Percentiles rank a stretch among this genome's conserved stretches.
Conservation (phyloP, 345 rosid species). For the Bruguiera gymnorhiza region DNA sequence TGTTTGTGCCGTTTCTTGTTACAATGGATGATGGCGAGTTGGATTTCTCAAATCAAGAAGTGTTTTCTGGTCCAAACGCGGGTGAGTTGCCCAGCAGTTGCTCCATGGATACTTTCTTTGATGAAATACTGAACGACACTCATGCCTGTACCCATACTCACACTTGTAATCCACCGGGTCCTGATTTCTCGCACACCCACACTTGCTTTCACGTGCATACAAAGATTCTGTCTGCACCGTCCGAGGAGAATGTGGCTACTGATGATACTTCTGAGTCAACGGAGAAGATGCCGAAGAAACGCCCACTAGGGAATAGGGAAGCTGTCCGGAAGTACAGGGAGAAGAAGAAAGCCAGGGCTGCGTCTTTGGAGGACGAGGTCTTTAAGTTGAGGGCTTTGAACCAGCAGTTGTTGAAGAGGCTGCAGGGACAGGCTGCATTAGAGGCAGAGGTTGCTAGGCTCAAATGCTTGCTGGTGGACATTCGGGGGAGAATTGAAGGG, state of each 20-base stretch:
- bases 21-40: conserved; percentile 92
- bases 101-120: conserved; percentile 74
- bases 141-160: conserved; percentile 93
- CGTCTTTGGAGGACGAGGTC: conserved; percentile 90
- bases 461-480: conserved; percentile 94
- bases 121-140: conserved; percentile 51
- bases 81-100: conserved; percentile 60
- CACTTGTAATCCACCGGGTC: conserved; percentile 92
- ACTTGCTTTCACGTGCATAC: conserved; percentile 94
- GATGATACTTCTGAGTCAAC: conserved; percentile 80
- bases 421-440: conserved; percentile 85
- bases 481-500: conserved; percentile 94
- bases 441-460: conserved; percentile 89
- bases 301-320: conserved; percentile 76
- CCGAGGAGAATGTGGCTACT: conserved; percentile 59
- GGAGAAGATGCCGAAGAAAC: conserved; percentile 61
- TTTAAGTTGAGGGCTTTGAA: conserved; percentile 62
- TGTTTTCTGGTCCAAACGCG: conserved; percentile 51
- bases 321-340: conserved; percentile 96
- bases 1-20: conserved; percentile 4
- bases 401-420: conserved; percentile 77
- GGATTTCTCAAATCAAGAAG: conserved; percentile 76
- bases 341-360: conserved; percentile 95
- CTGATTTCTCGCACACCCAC: conserved; percentile 80
- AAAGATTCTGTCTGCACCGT: conserved; percentile 55